These are phyloP conservation scores for Pseudocercospora ulei DNA, from an alignment of 2,329 filamentous ascomycete genomes.

Conservation along the genomic window DNA sequence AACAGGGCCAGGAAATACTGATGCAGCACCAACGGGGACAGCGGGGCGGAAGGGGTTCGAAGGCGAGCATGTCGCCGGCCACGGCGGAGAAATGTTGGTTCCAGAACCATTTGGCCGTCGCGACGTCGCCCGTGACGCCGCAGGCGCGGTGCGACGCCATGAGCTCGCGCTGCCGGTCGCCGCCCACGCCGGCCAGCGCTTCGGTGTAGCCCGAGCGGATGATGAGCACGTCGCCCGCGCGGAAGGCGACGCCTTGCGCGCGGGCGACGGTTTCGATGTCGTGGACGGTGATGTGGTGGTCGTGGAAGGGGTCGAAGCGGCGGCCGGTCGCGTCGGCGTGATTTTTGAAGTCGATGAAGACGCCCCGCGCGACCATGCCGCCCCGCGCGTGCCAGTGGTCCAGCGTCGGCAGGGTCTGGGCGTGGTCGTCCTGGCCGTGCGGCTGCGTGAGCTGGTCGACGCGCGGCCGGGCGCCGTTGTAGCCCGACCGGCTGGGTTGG, in stretches of 20 bases:
- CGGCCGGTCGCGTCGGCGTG: constrained; percentile 52
- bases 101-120: constrained; percentile 50
- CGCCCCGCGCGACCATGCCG: constrained; percentile 47
- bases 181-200: constrained; percentile 37
- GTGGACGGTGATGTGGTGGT: constrained; percentile 38
- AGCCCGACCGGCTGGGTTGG: constrained; percentile 39
- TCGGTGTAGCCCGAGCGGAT: constrained; percentile 47
- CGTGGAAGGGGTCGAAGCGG: constrained; percentile 47
- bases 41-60: constrained; percentile 39
- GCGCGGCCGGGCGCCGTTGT: constrained; percentile 42
- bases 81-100: constrained; percentile 49
- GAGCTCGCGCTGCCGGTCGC: constrained; percentile 35
- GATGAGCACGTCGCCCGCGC: constrained; percentile 49
- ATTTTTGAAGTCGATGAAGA: constrained; percentile 48
- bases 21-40: constrained; percentile 32
- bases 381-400: constrained; percentile 46
- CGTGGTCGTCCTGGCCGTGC: constrained; percentile 27
- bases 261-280: constrained; percentile 41
- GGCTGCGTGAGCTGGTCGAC: constrained; percentile 26
- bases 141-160: constrained; percentile 36
- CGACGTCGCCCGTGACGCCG: constrained; percentile 42
- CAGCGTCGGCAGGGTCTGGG: constrained; percentile 28
- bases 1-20: constrained; percentile 38
- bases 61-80: constrained; percentile 48
- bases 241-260: constrained; percentile 40